Conservation (phyloP, 1,284 basidiomycete genomes). For the Pulveroboletus sp. region DNA sequence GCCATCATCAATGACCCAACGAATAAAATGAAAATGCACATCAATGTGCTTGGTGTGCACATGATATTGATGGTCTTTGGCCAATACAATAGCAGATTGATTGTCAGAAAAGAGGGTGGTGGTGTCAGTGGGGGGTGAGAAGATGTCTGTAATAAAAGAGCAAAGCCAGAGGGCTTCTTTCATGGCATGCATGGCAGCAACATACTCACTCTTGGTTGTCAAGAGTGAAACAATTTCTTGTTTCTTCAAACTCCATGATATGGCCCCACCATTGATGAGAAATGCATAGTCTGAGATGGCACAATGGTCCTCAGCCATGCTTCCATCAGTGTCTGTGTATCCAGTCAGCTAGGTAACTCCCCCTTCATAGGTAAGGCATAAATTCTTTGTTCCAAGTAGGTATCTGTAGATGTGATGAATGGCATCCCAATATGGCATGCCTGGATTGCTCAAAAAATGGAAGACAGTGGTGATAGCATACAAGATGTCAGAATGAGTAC, state of each 20-base stretch:
- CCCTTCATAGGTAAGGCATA: too few relatives aligned
- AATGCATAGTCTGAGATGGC: background rate
- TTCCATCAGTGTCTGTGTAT: background rate
- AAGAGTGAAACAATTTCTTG: conserved; percentile 23
- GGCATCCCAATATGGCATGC: too few relatives aligned
- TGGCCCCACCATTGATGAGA: background rate
- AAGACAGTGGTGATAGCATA: too few relatives aligned
- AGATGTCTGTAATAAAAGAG: conserved; percentile 13
- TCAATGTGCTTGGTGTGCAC: conserved; percentile 39
- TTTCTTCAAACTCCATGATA: background rate
- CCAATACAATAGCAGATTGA: conserved; percentile 31
- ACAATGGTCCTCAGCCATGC: too few relatives aligned
- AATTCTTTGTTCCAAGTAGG: too few relatives aligned
- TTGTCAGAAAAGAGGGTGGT: conserved; percentile 34
- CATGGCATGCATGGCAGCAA: conserved; percentile 27
- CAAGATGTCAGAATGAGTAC: too few relatives aligned
- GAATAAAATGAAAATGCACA: conserved; percentile 12
- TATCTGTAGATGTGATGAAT: too few relatives aligned
- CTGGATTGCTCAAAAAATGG: too few relatives aligned
- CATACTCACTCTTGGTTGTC: conserved; percentile 35
- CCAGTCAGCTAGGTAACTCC: too few relatives aligned
- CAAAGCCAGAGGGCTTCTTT: conserved; percentile 24
- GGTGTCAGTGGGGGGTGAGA: background rate
- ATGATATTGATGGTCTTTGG: conserved; percentile 30
- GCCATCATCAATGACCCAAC: background rate